Conservation (phyloP, 441 rosid species). For the Capsella rubella region DNA sequence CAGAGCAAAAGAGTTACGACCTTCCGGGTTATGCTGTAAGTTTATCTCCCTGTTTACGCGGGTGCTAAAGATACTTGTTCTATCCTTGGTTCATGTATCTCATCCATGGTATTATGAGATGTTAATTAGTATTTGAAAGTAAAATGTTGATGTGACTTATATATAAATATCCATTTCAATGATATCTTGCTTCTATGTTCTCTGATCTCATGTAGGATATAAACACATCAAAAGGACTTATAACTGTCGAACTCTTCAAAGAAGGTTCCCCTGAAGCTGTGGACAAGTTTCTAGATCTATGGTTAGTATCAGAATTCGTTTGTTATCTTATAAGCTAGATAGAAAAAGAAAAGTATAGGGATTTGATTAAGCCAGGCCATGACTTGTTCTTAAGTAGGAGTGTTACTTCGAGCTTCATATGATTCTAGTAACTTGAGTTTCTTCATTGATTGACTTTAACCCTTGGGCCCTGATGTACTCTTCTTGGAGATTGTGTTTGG, state of each 20-base stretch:
- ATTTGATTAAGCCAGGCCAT: constrained; percentile 14
- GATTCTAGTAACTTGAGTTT: background rate
- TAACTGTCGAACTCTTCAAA: constrained; percentile 73
- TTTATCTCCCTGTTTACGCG: constrained; percentile 19
- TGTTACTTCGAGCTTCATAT: background rate
- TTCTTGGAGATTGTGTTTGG: background rate
- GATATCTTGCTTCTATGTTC: constrained; percentile 12
- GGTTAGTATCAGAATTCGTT: constrained; percentile 48
- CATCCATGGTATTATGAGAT: background rate
- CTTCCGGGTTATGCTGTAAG: constrained; percentile 94
- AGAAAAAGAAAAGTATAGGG: background rate
- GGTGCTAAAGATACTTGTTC: constrained; percentile 2
- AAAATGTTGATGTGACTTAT: background rate
- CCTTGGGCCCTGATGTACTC: background rate
- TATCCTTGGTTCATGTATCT: background rate
- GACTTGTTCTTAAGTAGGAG: background rate
- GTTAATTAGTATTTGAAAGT: background rate
- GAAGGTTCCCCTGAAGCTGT: constrained; percentile 77
- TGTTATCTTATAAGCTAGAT: constrained; percentile 19
- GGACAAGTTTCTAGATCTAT: constrained; percentile 75
- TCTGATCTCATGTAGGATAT: constrained; percentile 57
- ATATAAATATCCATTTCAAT: constrained; percentile 1
- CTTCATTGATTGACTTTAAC: constrained; percentile 27
- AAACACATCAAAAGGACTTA: constrained; percentile 74
- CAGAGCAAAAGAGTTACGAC: constrained; percentile 66